These are phyloP conservation scores for Furcasterigmium sp. DNA, from an alignment of 2,329 filamentous ascomycete genomes.

Conservation along the genomic window DNA sequence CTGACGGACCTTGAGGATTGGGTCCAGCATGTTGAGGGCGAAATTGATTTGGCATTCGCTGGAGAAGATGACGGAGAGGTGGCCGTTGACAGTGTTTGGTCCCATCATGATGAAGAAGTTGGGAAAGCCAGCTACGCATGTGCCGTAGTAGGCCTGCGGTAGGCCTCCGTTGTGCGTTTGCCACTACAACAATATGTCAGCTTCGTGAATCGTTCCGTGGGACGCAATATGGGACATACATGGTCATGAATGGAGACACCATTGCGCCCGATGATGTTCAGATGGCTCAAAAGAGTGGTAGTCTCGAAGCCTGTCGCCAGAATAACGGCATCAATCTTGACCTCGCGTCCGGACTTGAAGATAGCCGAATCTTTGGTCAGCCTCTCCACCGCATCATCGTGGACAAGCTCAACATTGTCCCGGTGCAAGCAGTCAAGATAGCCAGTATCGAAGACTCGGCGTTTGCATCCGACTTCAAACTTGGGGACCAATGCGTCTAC, in stretches of 20 bases:
- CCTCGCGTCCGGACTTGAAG: conserved; percentile 4
- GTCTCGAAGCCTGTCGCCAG: conserved; percentile 45
- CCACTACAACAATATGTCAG: conserved; percentile 23
- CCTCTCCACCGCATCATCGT: conserved; percentile 9
- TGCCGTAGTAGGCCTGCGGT: conserved; percentile 41
- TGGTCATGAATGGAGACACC: conserved; percentile 32
- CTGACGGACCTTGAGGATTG: conserved; percentile 25
- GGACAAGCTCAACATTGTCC: conserved; percentile 17
- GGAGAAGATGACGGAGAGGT: conserved; percentile 43
- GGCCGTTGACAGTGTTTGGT: conserved; percentile 35
- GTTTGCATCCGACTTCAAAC: conserved; percentile 40
- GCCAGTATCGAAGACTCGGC: conserved; percentile 40
- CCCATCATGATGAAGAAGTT: conserved; percentile 41
- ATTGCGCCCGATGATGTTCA: conserved; percentile 37
- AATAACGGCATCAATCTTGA: conserved; percentile 29
- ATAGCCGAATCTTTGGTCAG: neutral
- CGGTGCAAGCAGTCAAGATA: conserved; percentile 36
- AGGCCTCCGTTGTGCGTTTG: conserved; percentile 25
- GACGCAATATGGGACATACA: conserved; percentile 8
- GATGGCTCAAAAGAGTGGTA: conserved; percentile 36
- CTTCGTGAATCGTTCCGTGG: neutral
- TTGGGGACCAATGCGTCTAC: conserved; percentile 21
- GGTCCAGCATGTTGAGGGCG: conserved; percentile 23
- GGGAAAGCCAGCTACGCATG: conserved; percentile 38
- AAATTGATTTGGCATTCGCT: conserved; percentile 48